Conservation (phyloP, 2,329 filamentous ascomycete genomes). For the Verticillium tricorpus region DNA sequence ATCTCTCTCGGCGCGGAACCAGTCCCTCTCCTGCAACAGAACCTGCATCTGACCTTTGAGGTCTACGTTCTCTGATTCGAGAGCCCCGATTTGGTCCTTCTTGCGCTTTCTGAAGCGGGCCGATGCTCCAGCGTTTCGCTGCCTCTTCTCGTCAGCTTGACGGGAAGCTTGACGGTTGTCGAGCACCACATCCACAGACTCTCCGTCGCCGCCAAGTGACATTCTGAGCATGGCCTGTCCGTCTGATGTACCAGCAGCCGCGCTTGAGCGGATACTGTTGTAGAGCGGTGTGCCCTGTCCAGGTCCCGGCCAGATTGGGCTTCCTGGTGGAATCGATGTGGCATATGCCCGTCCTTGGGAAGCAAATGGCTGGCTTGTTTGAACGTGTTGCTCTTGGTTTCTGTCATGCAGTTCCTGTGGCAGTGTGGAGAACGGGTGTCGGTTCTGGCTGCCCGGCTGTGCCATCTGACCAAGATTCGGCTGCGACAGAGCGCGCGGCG, state of each 20-base stretch:
- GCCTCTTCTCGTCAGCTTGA: constrained; percentile 79
- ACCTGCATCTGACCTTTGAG: constrained; percentile 50
- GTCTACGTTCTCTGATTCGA: constrained; percentile 66
- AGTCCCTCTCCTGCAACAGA: constrained; percentile 61
- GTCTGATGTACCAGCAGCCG: constrained; percentile 6
- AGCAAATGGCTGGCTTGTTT: constrained; percentile 2
- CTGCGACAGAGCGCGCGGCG: constrained; percentile 31
- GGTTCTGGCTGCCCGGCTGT: not conserved
- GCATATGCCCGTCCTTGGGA: constrained; percentile 3
- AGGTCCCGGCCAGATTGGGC: constrained; percentile 17
- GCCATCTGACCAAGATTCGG: constrained; percentile 22
- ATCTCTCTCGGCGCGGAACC: constrained; percentile 69
- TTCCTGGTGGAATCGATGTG: constrained; percentile 10
- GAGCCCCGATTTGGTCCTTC: constrained; percentile 71
- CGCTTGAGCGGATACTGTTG: constrained; percentile 11
- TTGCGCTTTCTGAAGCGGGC: constrained; percentile 76
- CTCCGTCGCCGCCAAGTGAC: constrained; percentile 30
- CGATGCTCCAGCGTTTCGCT: constrained; percentile 80
- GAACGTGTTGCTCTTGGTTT: constrained; percentile 6
- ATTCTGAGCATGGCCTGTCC: constrained; percentile 14
- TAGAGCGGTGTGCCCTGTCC: constrained; percentile 21
- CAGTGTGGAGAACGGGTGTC: constrained; percentile 7
- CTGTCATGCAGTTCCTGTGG: constrained; percentile 6
- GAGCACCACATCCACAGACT: constrained; percentile 51
- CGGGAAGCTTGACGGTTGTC: constrained; percentile 79